Percentiles rank a stretch among this genome's conserved stretches.
These are phyloP conservation scores for Candida pseudoglaebosa DNA, from an alignment of 805 yeast genomes.

Conservation along the genomic window DNA sequence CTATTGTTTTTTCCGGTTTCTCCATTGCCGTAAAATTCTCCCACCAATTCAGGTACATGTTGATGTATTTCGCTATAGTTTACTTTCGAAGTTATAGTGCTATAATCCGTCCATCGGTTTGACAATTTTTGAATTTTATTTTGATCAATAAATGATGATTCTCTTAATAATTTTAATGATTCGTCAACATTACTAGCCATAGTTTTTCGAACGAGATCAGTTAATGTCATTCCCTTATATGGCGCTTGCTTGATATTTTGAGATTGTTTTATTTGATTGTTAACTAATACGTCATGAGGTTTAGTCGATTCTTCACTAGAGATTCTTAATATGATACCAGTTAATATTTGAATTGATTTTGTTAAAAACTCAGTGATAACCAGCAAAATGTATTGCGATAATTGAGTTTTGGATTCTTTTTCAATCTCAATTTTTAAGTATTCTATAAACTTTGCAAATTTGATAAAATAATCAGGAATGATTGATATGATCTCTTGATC, in stretches of 20 bases:
- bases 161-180: neutral
- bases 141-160: slow-evolving; percentile 2
- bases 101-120: slow-evolving; percentile 4
- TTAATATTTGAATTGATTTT: slow-evolving; percentile 26
- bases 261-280: slow-evolving; percentile 5
- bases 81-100: slow-evolving; percentile 3
- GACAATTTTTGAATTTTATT: slow-evolving; percentile 1
- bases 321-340: slow-evolving; percentile 30
- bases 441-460: slow-evolving; percentile 7
- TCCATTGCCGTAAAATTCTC: slow-evolving; percentile 2
- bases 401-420: slow-evolving; percentile 1
- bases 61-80: slow-evolving; percentile 32
- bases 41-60: slow-evolving; percentile 23
- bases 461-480: slow-evolving; percentile 9
- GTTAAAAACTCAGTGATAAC: slow-evolving; percentile 27
- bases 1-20: neutral
- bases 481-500: slow-evolving; percentile 5
- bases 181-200: slow-evolving; percentile 1
- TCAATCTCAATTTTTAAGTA: slow-evolving; percentile 2
- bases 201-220: neutral
- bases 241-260: slow-evolving; percentile 1
- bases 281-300: slow-evolving; percentile 6
- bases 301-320: slow-evolving; percentile 8
- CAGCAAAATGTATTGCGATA: slow-evolving; percentile 19
- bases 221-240: neutral